Percentiles rank a stretch among this genome's conserved stretches.
Conservation (phyloP, 176 grass and related monocot genomes). For the Aegilops sharonensis region DNA sequence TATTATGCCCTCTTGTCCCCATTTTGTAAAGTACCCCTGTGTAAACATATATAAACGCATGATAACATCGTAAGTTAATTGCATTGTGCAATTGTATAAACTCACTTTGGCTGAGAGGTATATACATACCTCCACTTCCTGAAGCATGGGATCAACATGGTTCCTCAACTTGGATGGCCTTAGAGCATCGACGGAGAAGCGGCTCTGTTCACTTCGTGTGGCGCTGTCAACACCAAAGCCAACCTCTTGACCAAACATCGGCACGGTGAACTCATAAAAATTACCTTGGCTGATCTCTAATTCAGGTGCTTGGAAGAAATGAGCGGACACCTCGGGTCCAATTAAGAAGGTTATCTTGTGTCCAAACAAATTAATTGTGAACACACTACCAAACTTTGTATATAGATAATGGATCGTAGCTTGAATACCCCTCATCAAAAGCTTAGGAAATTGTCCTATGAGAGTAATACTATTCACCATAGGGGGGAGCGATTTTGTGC, state of each 20-base stretch:
- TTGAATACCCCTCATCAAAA: not conserved
- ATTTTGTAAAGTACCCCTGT: constrained; percentile 38
- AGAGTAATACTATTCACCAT: not conserved
- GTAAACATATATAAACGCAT: not conserved
- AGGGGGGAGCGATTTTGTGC: not conserved
- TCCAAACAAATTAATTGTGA: not conserved
- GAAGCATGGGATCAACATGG: not conserved
- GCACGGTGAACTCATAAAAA: not conserved
- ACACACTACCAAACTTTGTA: not conserved
- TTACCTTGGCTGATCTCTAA: not conserved
- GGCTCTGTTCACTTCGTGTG: not conserved
- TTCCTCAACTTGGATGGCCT: not conserved
- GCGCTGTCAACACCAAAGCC: not conserved
- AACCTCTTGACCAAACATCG: not conserved
- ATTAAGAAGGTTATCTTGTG: not conserved
- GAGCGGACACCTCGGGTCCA: not conserved
- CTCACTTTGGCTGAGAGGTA: not conserved
- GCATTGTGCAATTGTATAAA: not conserved
- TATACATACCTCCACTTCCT: not conserved
- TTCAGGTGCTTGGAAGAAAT: not conserved
- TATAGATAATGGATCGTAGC: not conserved
- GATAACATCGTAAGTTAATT: not conserved
- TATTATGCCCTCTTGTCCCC: constrained; percentile 28
- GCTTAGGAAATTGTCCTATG: not conserved
- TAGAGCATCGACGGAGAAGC: not conserved